Evolutionary conservation across 306 rosid species (phyloP), one percentile per base, ranked within the genome.

Genomic region (Urtica urens): DNA sequence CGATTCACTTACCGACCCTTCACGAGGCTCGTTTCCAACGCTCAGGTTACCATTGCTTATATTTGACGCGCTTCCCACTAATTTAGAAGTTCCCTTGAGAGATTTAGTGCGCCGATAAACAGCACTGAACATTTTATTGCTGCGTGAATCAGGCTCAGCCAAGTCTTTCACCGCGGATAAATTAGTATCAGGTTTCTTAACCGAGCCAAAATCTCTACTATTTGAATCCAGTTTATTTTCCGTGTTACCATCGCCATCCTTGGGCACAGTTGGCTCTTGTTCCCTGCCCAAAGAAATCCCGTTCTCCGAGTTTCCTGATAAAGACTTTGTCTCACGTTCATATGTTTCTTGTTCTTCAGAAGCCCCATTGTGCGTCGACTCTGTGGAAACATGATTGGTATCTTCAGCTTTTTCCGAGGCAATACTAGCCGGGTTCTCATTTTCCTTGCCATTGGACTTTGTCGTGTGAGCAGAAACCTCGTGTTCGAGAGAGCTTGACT

Each of bases 91-190:
- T 39, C 75, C 72, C 63, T 53, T 86, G 46, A 77, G 78, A 25
- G 87, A 66, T 46, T 73, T 85, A 34, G 85, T 59, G 66, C 99
- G 80, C 60, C 66, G 73, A 65, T 92, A 92, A 59, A 82, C 94
- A 46, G 83, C 87, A 65, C 61, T 75, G 52, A 54, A 86, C 94
- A 75, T 78, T 78, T 70, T 82, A 66, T 85, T 78, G 55, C 67
- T 65, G 34, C 46, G 51, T 27, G 62, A 49, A 46, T 38, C 69
- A 57, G 78, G 67, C 57, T 72, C 77, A 19, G 25, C 58, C 29
- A 67, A 59, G 64, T 64, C 77, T 59, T 60, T 72, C 33, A 66
- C 59, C 53, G 53, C 30, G 23, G 61, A 37, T 13, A 38, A 19
- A 21, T 64, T 70, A 62, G 69, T 71, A 39, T 71, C 73, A 55